Evolutionary conservation across 208 protist genomes (phyloP).

Genomic region (Trypanosoma vivax): DNA sequence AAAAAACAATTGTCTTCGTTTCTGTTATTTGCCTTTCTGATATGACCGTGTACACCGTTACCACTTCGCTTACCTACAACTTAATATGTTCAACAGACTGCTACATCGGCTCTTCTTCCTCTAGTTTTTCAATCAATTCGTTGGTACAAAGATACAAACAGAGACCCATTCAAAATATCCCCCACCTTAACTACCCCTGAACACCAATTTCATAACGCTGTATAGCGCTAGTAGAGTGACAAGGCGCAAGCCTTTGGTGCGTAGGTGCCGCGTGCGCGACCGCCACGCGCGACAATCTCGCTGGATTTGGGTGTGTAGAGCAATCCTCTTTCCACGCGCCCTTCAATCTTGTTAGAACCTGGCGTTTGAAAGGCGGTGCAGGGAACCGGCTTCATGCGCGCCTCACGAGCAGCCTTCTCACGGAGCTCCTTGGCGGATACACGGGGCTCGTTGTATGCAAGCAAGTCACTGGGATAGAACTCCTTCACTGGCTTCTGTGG

Average conservation of each 20-base stretch:
- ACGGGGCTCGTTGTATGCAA: constrained; percentile 35
- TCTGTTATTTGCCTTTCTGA: neutral
- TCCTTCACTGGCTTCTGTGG: constrained; percentile 1
- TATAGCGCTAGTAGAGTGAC: constrained; percentile 1
- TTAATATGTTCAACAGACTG: too few relatives aligned
- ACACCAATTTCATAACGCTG: too few relatives aligned
- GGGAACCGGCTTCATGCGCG: neutral
- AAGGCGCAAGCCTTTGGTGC: constrained; percentile 1
- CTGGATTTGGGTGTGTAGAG: constrained; percentile 23
- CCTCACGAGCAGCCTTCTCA: neutral
- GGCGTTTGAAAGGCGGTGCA: constrained; percentile 10
- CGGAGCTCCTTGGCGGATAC: constrained; percentile 22
- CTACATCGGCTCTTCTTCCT: too few relatives aligned
- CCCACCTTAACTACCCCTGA: too few relatives aligned
- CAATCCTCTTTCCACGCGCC: constrained; percentile 32
- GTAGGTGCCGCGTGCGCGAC: constrained; percentile 13
- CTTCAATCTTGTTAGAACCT: constrained; percentile 18
- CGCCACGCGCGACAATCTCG: neutral
- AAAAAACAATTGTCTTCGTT: constrained; percentile 1
- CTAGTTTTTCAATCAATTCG: too few relatives aligned
- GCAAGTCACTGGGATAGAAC: constrained; percentile 11
- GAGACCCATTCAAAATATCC: too few relatives aligned
- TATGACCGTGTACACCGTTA: too few relatives aligned
- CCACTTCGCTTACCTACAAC: too few relatives aligned
- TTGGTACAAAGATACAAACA: too few relatives aligned